A percentile compares a stretch with the other conserved stretches of the same genome.
Conservation (phyloP, 495 filamentous ascomycete genomes). For the Penicillium maclennaniae region DNA sequence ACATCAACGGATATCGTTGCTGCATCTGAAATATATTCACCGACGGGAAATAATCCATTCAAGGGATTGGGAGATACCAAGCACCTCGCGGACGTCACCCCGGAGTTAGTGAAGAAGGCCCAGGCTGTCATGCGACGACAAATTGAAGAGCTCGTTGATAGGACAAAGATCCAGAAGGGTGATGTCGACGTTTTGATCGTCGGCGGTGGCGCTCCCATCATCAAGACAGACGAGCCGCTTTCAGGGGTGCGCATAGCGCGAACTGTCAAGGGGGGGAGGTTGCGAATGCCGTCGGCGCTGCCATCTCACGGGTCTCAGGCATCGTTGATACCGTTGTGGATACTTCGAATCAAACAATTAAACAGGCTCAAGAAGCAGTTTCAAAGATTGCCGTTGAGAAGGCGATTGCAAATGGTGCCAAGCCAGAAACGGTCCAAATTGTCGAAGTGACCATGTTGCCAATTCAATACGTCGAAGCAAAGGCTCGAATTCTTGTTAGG, state of each 20-base stretch:
- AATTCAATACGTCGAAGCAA: slow-evolving; percentile 35
- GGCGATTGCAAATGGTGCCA: slow-evolving; percentile 37
- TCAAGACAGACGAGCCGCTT: slow-evolving; percentile 15
- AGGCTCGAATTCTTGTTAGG: neutral
- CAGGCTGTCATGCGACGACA: slow-evolving; percentile 5
- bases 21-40: slow-evolving; percentile 26
- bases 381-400: slow-evolving; percentile 35
- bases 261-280: slow-evolving; percentile 32
- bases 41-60: neutral
- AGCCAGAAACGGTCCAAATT: slow-evolving; percentile 25
- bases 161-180: slow-evolving; percentile 33
- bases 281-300: slow-evolving; percentile 56
- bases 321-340: slow-evolving; percentile 44
- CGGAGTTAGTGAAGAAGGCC: neutral
- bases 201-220: slow-evolving; percentile 24
- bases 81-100: neutral
- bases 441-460: slow-evolving; percentile 33
- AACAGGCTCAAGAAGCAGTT: slow-evolving; percentile 30
- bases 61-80: neutral
- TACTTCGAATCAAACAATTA: slow-evolving; percentile 33
- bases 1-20: slow-evolving; percentile 50
- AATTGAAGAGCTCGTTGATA: slow-evolving; percentile 20
- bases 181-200: slow-evolving; percentile 26
- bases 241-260: slow-evolving; percentile 16
- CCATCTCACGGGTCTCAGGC: slow-evolving; percentile 23